Percentiles rank a stretch among this genome's conserved stretches.
phyloP scores from a whole-genome alignment of 2,329 filamentous ascomycete species.

The Stemphylium beticola region DNA sequence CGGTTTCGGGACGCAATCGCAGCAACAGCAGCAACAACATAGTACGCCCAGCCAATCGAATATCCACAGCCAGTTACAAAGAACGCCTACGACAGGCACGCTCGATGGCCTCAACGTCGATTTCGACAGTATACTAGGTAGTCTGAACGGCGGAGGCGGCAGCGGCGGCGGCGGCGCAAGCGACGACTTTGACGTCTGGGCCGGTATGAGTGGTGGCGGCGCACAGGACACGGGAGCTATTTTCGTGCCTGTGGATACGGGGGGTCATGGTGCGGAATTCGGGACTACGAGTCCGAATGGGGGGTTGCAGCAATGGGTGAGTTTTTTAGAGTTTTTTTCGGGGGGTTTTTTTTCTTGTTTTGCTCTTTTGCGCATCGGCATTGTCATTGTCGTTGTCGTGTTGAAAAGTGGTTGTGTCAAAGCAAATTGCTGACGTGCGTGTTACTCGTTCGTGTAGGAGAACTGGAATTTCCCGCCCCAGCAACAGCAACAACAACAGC shows the following conservation, averaged over 20 bases:
- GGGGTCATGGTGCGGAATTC: slow-evolving; percentile 19
- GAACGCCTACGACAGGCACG: slow-evolving; percentile 24
- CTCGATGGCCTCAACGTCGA: slow-evolving; percentile 42
- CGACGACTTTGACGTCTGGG: slow-evolving; percentile 39
- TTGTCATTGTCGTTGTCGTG: no score
- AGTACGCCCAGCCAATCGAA: slow-evolving; percentile 6
- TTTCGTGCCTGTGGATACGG: slow-evolving; percentile 45
- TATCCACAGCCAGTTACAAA: slow-evolving; percentile 28
- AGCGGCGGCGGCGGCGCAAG: not conserved
- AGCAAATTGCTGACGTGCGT: not conserved
- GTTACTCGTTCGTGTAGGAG: slow-evolving; percentile 22
- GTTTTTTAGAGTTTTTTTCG: slow-evolving; percentile 5
- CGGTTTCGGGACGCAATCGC: slow-evolving; percentile 9
- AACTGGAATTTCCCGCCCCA: slow-evolving; percentile 38
- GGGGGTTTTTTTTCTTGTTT: not conserved
- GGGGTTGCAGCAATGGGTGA: slow-evolving; percentile 41
- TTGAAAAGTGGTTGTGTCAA: no score
- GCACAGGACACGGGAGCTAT: slow-evolving; percentile 40
- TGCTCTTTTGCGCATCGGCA: not conserved
- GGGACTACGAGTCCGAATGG: slow-evolving; percentile 35
- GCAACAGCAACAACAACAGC: slow-evolving; percentile 30
- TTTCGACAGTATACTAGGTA: slow-evolving; percentile 41
- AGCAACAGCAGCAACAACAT: not conserved
- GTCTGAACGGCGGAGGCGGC: slow-evolving; percentile 26
- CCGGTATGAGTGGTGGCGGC: slow-evolving; percentile 26